Evolutionary conservation across 2,329 filamentous ascomycete genomes (phyloP), one percentile per base, ranked within the genome.

Genomic region (Herpomyces periplanetae): DNA sequence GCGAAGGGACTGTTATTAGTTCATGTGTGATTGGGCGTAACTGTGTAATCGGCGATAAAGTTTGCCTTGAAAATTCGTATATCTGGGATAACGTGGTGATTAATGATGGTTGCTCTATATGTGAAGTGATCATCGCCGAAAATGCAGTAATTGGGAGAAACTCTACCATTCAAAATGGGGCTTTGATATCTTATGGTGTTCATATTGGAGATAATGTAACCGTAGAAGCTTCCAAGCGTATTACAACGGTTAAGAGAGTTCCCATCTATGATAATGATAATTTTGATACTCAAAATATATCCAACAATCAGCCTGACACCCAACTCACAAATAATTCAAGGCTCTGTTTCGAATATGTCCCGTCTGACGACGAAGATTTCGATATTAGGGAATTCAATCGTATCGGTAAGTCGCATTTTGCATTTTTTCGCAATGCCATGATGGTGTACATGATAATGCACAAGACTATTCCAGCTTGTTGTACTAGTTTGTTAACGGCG

Each of bases 21-120:
- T 63, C 64, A 36, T 73, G 63, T 30, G 53, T 80, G 17, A 57
- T 96, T 23, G 80, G 80, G 13, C 53, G 63, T 24, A 51, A 64
- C 27, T 91, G 75, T 39, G 58, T 56, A 26, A 80, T 96, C 27
- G 80, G 80, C 4, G 60, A 54, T 27, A 66, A 80, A 27, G 73
- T 80, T 11, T 51, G 45, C 14, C 55, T 96, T 24, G 50, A 64
- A 18, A 51, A 68, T 27, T 62, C 66, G 10, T 75, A 69, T 29
- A 54, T 96, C 26, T 91, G 75, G 73, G 68, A 88, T 29, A 53
- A 71, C 28, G 57, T 56, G 0, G 51, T 50, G 3, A 54, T 96
- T 27, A 63, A 57, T 1, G 68, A 88, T 31, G 59, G 58, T 9
- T 48, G 61, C 8, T 49, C 49, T 10, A 43, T 96, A 18, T 47